phyloP scores from a whole-genome alignment of 2,329 filamentous ascomycete genomes.

The Fusarium sp. region DNA sequence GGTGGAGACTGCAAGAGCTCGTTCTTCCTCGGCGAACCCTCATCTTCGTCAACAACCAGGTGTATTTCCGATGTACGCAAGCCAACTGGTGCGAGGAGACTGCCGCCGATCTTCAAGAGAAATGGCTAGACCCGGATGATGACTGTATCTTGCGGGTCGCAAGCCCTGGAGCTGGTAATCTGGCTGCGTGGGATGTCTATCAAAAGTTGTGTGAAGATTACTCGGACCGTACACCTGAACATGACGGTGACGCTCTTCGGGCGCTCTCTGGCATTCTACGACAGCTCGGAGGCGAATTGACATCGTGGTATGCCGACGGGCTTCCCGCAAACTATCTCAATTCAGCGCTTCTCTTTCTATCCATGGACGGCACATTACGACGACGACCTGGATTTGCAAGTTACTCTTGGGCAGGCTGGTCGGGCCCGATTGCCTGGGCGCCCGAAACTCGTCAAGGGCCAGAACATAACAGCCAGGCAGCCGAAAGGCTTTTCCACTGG shows the following conservation, averaged over 20 bases:
- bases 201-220: slow-evolving; percentile 22
- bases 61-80: slow-evolving; percentile 22
- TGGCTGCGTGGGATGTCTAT: background rate
- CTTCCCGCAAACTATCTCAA: slow-evolving; percentile 6
- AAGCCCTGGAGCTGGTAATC: background rate
- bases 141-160: background rate
- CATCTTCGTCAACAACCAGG: slow-evolving; percentile 15
- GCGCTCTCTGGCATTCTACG: slow-evolving; percentile 17
- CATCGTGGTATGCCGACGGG: background rate
- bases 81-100: slow-evolving; percentile 25
- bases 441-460: background rate
- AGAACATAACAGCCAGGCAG: background rate
- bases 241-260: slow-evolving; percentile 19
- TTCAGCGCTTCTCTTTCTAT: background rate
- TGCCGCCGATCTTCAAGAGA: background rate
- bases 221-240: slow-evolving; percentile 7
- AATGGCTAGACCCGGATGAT: slow-evolving; percentile 8
- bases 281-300: background rate
- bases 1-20: slow-evolving; percentile 16
- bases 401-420: slow-evolving; percentile 35
- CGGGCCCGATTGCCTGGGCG: slow-evolving; percentile 10
- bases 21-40: background rate
- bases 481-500: slow-evolving; percentile 7
- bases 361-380: background rate
- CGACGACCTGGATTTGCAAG: slow-evolving; percentile 23